Base-by-base conservation (phyloP, 2,329 filamentous ascomycete genomes). In the Penicillium griseofulvum region DNA sequence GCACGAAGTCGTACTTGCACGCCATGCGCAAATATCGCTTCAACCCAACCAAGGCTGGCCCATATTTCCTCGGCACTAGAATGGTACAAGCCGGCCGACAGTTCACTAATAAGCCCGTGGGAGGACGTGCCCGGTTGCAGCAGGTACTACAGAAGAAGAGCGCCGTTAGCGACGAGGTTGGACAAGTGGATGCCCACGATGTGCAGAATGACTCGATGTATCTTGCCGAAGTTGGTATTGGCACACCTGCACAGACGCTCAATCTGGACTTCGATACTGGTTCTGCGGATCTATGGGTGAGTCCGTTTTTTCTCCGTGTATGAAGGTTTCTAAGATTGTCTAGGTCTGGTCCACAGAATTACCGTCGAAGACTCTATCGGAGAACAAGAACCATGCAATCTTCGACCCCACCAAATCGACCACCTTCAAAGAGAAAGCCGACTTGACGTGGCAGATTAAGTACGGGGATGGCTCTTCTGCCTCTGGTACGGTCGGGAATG, bases 401-500 rank as follows among this genome's bases (percentile, higher is more conserved):
- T 90, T 85, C 64, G 75, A 88, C 65, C 76, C 86, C 2, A 74
- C 68, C 43, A 83, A 86, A 64, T 89, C 86, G 3, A 80, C 75
- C 46, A 85, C 85, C 1, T 89, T 78, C 74, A 79, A 84, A 68
- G 66, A 71, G 10, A 58, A 76, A 17, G 61, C 68, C 0, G 78
- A 77, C 36, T 77, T 76, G 38, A 80, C 74, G 2, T 91, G 86
- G 87, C 74, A 83, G 69, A 88, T 90, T 64, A 75, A 77, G 29
- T 89, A 89, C 66, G 87, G 87, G 16, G 87, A 90, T 67, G 79
- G 80, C 10, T 88, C 85, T n/a, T 81, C 77, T 11, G 87, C 87
- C 2, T 85, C 82, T 8, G 87, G 87, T 26, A 77, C 73, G 17
- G 86, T 88, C 29, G 87, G 85, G 38, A 85, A 80, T 16, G 87